Evolutionary conservation across 2,329 filamentous ascomycete genomes (phyloP), one percentile per base, ranked within the genome.

Genomic region (Phaeosphaeria sp.): DNA sequence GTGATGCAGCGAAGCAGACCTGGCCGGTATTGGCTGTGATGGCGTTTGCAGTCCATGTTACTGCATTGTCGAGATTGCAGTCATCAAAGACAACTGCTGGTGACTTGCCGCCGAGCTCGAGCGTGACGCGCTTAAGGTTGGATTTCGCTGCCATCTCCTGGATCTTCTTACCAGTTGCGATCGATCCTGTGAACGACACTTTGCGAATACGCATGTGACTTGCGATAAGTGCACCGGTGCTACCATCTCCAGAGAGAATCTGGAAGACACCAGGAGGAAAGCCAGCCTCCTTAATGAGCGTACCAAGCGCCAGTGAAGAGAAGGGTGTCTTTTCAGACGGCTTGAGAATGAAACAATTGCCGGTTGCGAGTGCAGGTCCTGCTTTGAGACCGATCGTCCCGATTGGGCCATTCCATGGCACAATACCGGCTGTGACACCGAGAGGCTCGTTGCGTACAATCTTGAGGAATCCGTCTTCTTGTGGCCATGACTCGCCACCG

Each of bases 401-500:
- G 22, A 79, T 69, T 10, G 76, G 76, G 20, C 69, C 75, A 52
- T 81, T 79, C 78, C 78, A 81, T 0, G 79, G 76, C 17, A 78
- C 76, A 41, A 81, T 79, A 2, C 76, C 77, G 3, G 76, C 78
- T 7, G 74, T 77, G 13, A 80, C 79, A 53, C 79, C 77, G 7
- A 77, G 60, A 11, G 79, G 79, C 62, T 80, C 78, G 53, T 79
- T 79, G 48, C 77, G 76, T 0, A 78, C 76, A 30, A 72, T 76
- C 51, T 77, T 76, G 49, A 80, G 66, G 65, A 83, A 82, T 2
- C 81, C 81, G 60, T 82, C 79, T 25, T 80, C 81, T 59, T 79
- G 74, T 5, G 81, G 79, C 63, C 74, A 74, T 1, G 70, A 71
- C 53, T 75, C 70, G 46, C 73, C 73, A 11, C 67, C 69, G 21